Evolutionary conservation across 1,284 basidiomycete genomes (phyloP).

Genomic region (Leccinum fuscescens): DNA sequence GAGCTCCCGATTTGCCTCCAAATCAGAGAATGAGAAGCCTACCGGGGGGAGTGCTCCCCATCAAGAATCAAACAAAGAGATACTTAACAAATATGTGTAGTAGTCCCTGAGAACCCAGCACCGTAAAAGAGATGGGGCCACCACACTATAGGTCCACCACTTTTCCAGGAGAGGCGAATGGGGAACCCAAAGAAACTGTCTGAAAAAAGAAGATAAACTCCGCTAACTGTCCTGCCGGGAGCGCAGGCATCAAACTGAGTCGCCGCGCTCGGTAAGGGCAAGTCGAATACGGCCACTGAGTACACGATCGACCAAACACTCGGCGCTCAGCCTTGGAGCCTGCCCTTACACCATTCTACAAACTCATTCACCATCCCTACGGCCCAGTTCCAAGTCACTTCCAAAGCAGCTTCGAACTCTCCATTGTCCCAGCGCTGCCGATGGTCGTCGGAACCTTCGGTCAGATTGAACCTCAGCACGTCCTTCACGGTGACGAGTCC

Average conservation of each 20-base stretch:
- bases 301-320: background rate
- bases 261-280: background rate
- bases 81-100: background rate
- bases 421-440: constrained; percentile 58
- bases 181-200: background rate
- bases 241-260: too few relatives aligned
- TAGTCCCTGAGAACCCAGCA: background rate
- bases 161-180: background rate
- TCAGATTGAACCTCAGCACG: constrained; percentile 79
- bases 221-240: background rate
- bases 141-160: background rate
- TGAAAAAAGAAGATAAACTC: background rate
- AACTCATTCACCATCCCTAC: constrained; percentile 12
- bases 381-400: constrained; percentile 61
- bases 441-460: constrained; percentile 53
- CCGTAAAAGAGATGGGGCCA: background rate
- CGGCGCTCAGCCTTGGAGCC: constrained; percentile 16
- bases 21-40: background rate
- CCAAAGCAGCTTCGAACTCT: constrained; percentile 59
- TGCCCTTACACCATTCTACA: constrained; percentile 25
- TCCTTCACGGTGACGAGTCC: constrained; percentile 97
- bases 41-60: background rate
- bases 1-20: background rate
- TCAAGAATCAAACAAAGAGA: background rate
- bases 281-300: background rate